Evolutionary conservation across 768 basidiomycete genomes (phyloP), one percentile per base, ranked within the genome.

Genomic region (Kwoniella dejecticola): DNA sequence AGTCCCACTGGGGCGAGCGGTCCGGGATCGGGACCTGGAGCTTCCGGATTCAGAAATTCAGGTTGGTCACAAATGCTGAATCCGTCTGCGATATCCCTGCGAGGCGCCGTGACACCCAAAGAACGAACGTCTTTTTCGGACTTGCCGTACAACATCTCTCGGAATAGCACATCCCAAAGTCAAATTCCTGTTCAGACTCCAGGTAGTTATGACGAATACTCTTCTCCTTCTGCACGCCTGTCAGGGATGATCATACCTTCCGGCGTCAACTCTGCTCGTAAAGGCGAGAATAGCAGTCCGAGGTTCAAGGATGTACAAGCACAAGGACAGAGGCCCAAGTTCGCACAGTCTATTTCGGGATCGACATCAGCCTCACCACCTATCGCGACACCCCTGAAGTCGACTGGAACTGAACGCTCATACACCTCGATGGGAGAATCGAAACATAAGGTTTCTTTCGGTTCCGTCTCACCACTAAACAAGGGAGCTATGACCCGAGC

Each of bases 41-140:
- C 44, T 23, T 61, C 58, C 2, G 54, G 33, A 17, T 64, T 44
- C 26, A 21, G 62, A 17, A 68, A 46, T 30, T 74, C 72, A 31
- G 70, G 70, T 19, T 75, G 66, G 66, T 71, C 69, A 24, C 71
- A 72, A 57, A 70, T 75, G 52, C 49, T 72, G 30, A 70, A 68
- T 26, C 60, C 62, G 1, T 70, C 69, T 17, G 62, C 57, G 11
- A 61, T 71, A 1, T 68, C 67, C 7, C 52, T 70, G 5, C 54
- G 63, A 26, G 47, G 57, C 13, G 60, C 60, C 1, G 41, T 62
- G 33, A 62, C 60, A 11, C 60, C 60, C 3, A 53, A 63, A 58
- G 62, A 63, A 17, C 48, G 62, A 8, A 53, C n/a, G 3, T 57
- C 62, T 24, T 63, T 57, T 26, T 48, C 40, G n/a, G 62, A 57